These are phyloP conservation scores for Seiridium cupressi DNA, from an alignment of 2,329 filamentous ascomycete species.

Conservation along the genomic window DNA sequence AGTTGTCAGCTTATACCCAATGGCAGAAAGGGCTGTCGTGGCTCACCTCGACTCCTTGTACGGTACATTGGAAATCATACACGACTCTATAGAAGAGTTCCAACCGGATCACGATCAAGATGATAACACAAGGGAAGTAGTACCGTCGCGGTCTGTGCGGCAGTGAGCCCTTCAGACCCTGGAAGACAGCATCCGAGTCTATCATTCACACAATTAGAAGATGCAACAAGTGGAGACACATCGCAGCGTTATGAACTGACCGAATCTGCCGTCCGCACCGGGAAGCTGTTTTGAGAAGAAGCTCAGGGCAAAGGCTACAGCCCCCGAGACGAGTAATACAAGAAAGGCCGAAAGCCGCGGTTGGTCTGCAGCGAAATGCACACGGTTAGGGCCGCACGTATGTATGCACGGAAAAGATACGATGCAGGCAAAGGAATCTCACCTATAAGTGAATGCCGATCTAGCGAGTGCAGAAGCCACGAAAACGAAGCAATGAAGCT, in stretches of 20 bases:
- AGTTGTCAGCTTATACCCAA: not conserved
- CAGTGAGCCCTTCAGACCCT: slow-evolving; percentile 31
- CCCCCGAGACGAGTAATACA: slow-evolving; percentile 44
- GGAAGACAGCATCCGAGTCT: slow-evolving; percentile 30
- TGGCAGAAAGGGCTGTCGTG: not conserved
- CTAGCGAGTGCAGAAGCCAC: slow-evolving; percentile 3
- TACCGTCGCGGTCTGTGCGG: slow-evolving; percentile 46
- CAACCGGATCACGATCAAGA: slow-evolving; percentile 44
- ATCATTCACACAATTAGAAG: not conserved
- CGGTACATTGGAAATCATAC: slow-evolving; percentile 48
- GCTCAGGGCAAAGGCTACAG: slow-evolving; percentile 38
- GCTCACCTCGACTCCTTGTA: slow-evolving; percentile 46
- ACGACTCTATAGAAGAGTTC: slow-evolving; percentile 46
- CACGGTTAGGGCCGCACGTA: not conserved
- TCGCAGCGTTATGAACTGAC: slow-evolving; percentile 17
- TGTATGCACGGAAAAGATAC: not conserved
- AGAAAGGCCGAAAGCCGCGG: slow-evolving; percentile 47
- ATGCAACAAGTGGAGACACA: too few relatives aligned
- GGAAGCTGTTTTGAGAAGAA: slow-evolving; percentile 44
- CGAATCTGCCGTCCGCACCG: slow-evolving; percentile 46
- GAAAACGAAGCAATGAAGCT: slow-evolving; percentile 6
- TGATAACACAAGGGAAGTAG: slow-evolving; percentile 41
- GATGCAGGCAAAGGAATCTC: not conserved
- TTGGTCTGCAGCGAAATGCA: slow-evolving; percentile 33
- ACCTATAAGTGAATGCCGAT: slow-evolving; percentile 6